Percentiles rank a stretch among this genome's conserved stretches.
phyloP scores from a whole-genome alignment of 345 rosid species.

The Heritiera littoralis region DNA sequence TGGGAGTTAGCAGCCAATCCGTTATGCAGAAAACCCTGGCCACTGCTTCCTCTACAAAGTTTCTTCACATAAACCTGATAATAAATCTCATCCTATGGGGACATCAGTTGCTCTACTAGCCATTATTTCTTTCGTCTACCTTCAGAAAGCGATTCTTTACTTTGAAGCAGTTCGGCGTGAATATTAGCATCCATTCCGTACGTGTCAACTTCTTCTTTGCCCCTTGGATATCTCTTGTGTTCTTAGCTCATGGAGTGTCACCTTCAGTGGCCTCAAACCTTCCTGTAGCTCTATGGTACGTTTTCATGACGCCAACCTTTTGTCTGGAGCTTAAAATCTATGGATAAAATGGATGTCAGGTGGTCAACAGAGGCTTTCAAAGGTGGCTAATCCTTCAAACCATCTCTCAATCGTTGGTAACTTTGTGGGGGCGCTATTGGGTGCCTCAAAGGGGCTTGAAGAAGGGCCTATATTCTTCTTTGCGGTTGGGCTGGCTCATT shows the following conservation, averaged over 20 bases:
- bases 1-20: conserved; percentile 90
- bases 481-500: conserved; percentile 82
- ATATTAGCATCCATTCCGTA: conserved; percentile 80
- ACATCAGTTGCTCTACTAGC: conserved; percentile 53
- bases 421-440: conserved; percentile 85
- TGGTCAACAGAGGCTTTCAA: conserved; percentile 83
- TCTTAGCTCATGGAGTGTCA: conserved; percentile 79
- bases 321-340: conserved; percentile 77
- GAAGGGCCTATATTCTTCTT: conserved; percentile 95
- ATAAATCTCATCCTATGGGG: conserved; percentile 68
- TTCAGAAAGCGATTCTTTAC: conserved; percentile 58
- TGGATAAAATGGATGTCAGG: conserved; percentile 98
- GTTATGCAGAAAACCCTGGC: conserved; percentile 84
- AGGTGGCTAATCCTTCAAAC: conserved; percentile 91
- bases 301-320: conserved; percentile 78
- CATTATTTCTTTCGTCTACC: conserved; percentile 50
- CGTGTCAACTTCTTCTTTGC: conserved; percentile 93
- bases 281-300: conserved; percentile 67
- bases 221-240: conserved; percentile 82
- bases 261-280: conserved; percentile 44
- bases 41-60: conserved; percentile 58
- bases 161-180: conserved; percentile 90
- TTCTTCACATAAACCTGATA: conserved; percentile 54
- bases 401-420: conserved; percentile 85
- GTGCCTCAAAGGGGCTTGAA: conserved; percentile 85